Evolutionary conservation across 345 rosid genomes (phyloP), one percentile per base, ranked within the genome.

Genomic region (Eucalyptus marginata): DNA sequence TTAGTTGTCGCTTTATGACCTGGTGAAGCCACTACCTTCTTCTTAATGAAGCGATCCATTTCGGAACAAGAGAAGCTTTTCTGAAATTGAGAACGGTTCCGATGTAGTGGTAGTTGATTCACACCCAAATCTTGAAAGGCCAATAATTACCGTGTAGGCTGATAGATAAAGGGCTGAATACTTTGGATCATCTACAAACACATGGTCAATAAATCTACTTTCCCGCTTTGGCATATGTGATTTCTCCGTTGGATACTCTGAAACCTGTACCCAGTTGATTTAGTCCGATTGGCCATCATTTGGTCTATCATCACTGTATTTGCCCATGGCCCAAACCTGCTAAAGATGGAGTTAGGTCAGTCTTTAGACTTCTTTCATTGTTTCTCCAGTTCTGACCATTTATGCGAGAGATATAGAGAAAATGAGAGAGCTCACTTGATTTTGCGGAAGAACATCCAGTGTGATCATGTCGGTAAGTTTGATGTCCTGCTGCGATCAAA

Each of bases 81-180:
- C 29, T 90, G 98, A 98, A 86, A 96, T 96, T 20, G 94, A 93
- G 64, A 98, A 90, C 92, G 94, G 90, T 97, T 96, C 89, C 95
- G 96, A n/a, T 22, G 96, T 98, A 80, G 93, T 95, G 89, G 92
- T 96, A 49, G 97, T 96, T 44, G 99, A 98, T 92, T 97, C 98
- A 36, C 95, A 95, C 62, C 98, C 98, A 24, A 97, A 96, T 92
- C 98, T 96, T 83, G 0, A 95, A 96, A 90, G 99, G 99, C 64
- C 96, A 97, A 92, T 90, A 86, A 27, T 90, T 98, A 88, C 97
- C 94, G 87, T 96, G 95, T 89, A 95, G 98, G 93, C 92, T 97
- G 97, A 95, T 94, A 20, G 47, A 20, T 76, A 76, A 43, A 76
- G 84, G 84, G 47, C 84, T 40, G 84, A 76, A 40, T 36, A 2